Evolutionary conservation across 352 stramenopile species (phyloP), one percentile per base, ranked within the genome.

Genomic region (Phytophthora colocasiae): DNA sequence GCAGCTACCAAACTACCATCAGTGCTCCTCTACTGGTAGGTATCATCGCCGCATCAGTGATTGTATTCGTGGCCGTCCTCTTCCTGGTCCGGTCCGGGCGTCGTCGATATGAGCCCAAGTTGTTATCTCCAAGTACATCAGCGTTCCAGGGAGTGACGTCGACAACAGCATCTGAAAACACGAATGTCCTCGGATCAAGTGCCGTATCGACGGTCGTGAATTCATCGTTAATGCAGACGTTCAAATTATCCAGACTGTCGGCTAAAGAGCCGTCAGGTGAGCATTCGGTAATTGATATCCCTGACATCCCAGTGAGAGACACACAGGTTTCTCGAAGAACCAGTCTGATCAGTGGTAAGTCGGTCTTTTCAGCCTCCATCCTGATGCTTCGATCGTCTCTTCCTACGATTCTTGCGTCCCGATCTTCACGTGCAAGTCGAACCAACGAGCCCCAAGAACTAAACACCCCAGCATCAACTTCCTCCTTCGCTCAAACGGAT

Each of bases 61-160:
- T 76, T 32, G 45, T 55, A 10, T 27, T 79, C 0, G 39, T 65
- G 31, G 58, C 17, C 26, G 29, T 68, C 29, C 19, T 76, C 12
- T 47, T 71, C 43, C 24, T 76, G 29, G 47, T 73, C 24, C 53
- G 58, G 9, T 63, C 44, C 4, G 46, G 58, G 24, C 56, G 66
- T 11, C 43, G 19, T 7, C 45, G 56, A 52, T 24, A 50, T 15
- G 49, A 70, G 19, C 45, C 38, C 1, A 71, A 71, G 24, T 49
- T 58, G 26, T 49, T 60, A 3, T 68, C 62, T 11, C 56, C 62
- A 9, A 73, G 48, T 24, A 43, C 36, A 0, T 64, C 61, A 12
- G 38, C 38, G 2, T 76, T 79, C 24, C 66, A 52, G 17, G 63
- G 51, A n/a, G 62, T 64, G 19, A 56, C 26, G 5, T 67, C 71